phyloP scores from a whole-genome alignment of 176 grass and related monocot genomes.

The Pontederia crassipes region DNA sequence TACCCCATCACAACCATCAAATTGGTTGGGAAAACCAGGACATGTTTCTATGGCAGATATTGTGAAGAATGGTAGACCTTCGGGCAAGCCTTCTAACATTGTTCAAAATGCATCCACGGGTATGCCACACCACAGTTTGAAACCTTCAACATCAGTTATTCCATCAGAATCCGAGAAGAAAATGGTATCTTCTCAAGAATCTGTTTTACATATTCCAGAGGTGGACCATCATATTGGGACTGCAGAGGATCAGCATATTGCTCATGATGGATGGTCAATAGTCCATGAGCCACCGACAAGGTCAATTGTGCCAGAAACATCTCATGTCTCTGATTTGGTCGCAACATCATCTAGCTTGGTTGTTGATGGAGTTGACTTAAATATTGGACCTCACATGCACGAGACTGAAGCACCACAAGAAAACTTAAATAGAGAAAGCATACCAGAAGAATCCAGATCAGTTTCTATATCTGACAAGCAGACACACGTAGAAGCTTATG shows the following conservation, averaged over 20 bases:
- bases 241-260: conserved; percentile 16
- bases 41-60: conserved; percentile 90
- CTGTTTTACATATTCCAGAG: conserved; percentile 31
- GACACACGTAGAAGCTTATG: conserved; percentile 29
- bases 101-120: conserved; percentile 63
- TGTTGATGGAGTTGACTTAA: conserved; percentile 27
- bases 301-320: conserved; percentile 26
- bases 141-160: conserved; percentile 27
- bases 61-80: conserved; percentile 83
- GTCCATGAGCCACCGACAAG: conserved; percentile 36
- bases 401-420: conserved; percentile 24
- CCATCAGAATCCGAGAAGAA: conserved; percentile 32
- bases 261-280: conserved; percentile 51
- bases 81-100: conserved; percentile 42
- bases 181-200: conserved; percentile 30
- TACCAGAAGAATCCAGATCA: conserved; percentile 22
- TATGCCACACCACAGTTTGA: conserved; percentile 23
- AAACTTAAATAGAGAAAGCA: conserved; percentile 9
- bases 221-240: conserved; percentile 20
- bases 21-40: conserved; percentile 65
- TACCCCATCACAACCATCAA: conserved; percentile 36
- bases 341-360: conserved; percentile 19
- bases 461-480: conserved; percentile 31
- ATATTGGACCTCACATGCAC: conserved; percentile 12
- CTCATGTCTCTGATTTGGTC: conserved; percentile 17